Evolutionary conservation across 208 protist genomes (phyloP).

Genomic region (Blastocrithidia nonstop): DNA sequence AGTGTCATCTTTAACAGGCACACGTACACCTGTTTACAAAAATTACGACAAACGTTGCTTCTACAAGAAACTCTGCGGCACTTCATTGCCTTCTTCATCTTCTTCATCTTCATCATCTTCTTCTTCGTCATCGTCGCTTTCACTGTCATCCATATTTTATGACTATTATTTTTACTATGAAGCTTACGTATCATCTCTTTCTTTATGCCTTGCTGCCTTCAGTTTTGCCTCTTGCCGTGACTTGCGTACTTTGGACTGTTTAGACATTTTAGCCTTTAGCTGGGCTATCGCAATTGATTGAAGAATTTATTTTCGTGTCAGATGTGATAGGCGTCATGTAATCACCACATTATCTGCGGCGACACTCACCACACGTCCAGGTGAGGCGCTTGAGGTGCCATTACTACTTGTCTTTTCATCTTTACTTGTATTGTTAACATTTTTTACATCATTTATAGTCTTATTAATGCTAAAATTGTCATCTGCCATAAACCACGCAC

Average conservation of each 20-base stretch:
- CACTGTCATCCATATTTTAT: conserved; percentile 9
- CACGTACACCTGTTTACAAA: conserved; percentile 58
- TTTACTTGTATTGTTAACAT: no score
- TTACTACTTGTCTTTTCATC: neutral
- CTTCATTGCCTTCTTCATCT: conserved; percentile 18
- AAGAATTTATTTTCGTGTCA: conserved; percentile 69
- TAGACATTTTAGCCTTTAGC: no score
- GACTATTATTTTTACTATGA: neutral
- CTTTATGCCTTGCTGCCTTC: conserved; percentile 5
- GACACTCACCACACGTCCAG: conserved; percentile 50
- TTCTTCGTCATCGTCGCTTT: conserved; percentile 11
- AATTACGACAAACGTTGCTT: conserved; percentile 60
- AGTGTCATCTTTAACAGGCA: conserved; percentile 52
- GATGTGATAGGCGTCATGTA: conserved; percentile 41
- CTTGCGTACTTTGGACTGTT: conserved; percentile 7
- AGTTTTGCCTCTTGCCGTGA: conserved; percentile 1
- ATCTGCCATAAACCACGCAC: conserved; percentile 71
- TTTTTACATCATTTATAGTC: neutral
- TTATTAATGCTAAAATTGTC: conserved; percentile 3
- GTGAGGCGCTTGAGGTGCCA: neutral
- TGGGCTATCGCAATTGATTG: conserved; percentile 44
- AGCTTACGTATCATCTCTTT: neutral
- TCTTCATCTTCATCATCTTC: conserved; percentile 11
- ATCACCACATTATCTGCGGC: conserved; percentile 71
- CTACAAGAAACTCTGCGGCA: conserved; percentile 68